Conservation (phyloP, 2,329 filamentous ascomycete genomes). For the Alternaria postmessia region DNA sequence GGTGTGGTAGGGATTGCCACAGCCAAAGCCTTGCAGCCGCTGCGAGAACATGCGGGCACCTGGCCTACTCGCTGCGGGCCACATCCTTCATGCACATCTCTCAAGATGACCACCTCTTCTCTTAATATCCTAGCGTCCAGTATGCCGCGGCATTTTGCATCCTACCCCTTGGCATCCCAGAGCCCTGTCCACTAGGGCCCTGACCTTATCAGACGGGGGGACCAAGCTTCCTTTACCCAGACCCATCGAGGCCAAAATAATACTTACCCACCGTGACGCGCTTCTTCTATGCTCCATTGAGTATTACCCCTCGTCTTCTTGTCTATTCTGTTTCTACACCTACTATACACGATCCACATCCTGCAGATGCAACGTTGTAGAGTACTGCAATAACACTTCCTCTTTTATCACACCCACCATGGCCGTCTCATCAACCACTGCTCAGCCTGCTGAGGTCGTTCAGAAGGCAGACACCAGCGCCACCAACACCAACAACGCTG, state of each 20-base stretch:
- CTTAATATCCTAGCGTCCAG: slow-evolving; percentile 43
- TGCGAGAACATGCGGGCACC: slow-evolving; percentile 47
- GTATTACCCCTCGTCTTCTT: slow-evolving; percentile 47
- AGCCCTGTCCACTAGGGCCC: slow-evolving; percentile 37
- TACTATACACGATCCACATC: slow-evolving; percentile 42
- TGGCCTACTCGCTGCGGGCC: slow-evolving; percentile 42
- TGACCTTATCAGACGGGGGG: slow-evolving; percentile 49
- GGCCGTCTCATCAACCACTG: slow-evolving; percentile 44
- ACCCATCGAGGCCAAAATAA: slow-evolving; percentile 47
- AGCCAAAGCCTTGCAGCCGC: slow-evolving; percentile 45
- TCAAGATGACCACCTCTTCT: slow-evolving; percentile 40
- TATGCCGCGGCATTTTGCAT: slow-evolving; percentile 46
- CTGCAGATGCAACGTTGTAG: slow-evolving; percentile 43
- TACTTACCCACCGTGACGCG: slow-evolving; percentile 50
- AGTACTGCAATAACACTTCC: slow-evolving; percentile 32
- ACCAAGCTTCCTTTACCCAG: slow-evolving; percentile 45
- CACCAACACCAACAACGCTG: slow-evolving; percentile 35
- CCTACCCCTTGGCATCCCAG: slow-evolving; percentile 42
- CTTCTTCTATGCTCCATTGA: slow-evolving; percentile 49
- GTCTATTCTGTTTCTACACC: slow-evolving; percentile 45
- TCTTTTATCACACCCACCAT: slow-evolving; percentile 34
- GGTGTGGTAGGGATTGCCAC: slow-evolving; percentile 47
- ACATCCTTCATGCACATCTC: slow-evolving; percentile 42
- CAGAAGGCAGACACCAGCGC: slow-evolving; percentile 45
- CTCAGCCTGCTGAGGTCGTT: slow-evolving; percentile 44